A percentile compares a stretch with the other conserved stretches of the same genome.
Conservation (phyloP, 495 filamentous ascomycete species). For the Melanomma pulvis-pyrius region DNA sequence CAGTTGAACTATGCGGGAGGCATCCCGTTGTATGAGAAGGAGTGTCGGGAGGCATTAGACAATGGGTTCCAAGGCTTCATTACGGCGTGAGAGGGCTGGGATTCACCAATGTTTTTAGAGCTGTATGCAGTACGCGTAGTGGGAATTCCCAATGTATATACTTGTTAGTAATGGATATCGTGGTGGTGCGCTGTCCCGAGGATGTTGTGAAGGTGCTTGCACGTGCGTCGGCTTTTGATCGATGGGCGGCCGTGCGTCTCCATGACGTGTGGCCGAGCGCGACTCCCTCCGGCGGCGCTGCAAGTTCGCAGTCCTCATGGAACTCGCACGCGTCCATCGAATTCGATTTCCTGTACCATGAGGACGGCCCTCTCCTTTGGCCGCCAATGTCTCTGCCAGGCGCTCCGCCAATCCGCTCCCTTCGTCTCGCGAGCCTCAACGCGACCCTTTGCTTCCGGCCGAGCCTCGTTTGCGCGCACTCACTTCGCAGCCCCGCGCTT, state of each 20-base stretch:
- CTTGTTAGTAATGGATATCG: neutral
- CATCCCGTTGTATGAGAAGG: conserved; percentile 44
- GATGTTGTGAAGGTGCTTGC: neutral
- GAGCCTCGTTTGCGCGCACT: conserved; percentile 8
- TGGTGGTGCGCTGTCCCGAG: too few relatives aligned
- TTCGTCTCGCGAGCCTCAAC: conserved; percentile 43
- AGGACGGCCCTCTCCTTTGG: conserved; percentile 57
- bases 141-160: neutral
- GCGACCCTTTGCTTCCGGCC: conserved; percentile 26
- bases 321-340: conserved; percentile 4
- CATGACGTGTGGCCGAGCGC: conserved; percentile 17
- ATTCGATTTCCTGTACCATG: conserved; percentile 46
- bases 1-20: conserved; percentile 51
- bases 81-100: conserved; percentile 16
- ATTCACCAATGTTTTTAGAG: neutral
- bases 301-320: conserved; percentile 8
- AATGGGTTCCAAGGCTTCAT: conserved; percentile 40
- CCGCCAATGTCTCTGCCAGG: conserved; percentile 56
- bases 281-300: neutral
- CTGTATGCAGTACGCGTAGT: too few relatives aligned
- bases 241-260: neutral
- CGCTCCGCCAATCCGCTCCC: conserved; percentile 32
- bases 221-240: neutral
- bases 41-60: conserved; percentile 39
- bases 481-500: conserved; percentile 29